Conservation (phyloP, 2,329 filamentous ascomycete genomes). For the Diplodia scrobiculata region DNA sequence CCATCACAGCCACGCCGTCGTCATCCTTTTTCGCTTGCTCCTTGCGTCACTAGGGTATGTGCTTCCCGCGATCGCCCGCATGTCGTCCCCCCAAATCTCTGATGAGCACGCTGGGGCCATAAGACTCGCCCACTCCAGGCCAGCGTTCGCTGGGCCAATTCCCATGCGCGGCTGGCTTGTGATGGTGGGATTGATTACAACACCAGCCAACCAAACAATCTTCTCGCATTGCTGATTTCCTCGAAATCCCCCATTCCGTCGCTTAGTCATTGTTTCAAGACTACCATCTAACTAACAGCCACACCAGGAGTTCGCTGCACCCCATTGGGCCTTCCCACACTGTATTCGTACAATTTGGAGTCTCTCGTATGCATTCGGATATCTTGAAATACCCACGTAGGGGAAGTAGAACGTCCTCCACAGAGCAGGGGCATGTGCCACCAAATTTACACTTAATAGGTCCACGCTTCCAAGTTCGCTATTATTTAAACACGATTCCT, state of each 20-base stretch:
- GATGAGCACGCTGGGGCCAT: conserved; percentile 30
- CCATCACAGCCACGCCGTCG: conserved; percentile 17
- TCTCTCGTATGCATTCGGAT: no score
- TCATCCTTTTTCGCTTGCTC: conserved; percentile 1
- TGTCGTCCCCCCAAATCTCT: not conserved
- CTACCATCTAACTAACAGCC: not conserved
- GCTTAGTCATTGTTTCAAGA: not conserved
- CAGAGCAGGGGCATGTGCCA: no score
- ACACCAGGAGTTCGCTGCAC: not conserved
- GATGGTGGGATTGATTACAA: conserved; percentile 15
- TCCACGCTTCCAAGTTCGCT: no score
- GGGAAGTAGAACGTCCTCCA: no score
- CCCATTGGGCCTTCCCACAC: no score
- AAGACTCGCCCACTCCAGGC: conserved; percentile 17
- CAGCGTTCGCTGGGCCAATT: conserved; percentile 10
- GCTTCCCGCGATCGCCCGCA: conserved; percentile 12
- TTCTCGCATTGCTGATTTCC: conserved; percentile 24
- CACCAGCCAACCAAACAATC: conserved; percentile 23
- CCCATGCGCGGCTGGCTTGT: conserved; percentile 9
- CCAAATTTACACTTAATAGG: no score
- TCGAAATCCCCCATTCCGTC: not conserved
- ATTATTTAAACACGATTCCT: not conserved
- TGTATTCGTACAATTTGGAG: no score
- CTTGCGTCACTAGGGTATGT: conserved; percentile 23
- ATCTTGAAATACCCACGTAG: no score